phyloP scores from a whole-genome alignment of 495 filamentous ascomycete genomes.

The Tuber indicum region DNA sequence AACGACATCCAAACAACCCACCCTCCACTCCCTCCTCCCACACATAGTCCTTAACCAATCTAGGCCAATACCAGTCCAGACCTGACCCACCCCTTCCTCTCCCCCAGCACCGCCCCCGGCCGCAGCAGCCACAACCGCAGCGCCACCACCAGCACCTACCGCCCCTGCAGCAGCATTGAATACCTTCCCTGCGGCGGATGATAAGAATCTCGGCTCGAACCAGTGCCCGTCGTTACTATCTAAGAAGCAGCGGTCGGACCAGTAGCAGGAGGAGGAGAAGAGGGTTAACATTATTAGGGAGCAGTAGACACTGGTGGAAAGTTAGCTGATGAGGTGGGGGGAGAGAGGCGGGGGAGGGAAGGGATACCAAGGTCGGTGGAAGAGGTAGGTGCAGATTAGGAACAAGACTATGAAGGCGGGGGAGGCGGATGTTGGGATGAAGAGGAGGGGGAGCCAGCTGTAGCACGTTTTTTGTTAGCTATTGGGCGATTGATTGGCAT shows the following conservation, averaged over 20 bases:
- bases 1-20: slow-evolving; percentile 77
- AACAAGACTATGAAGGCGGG: slow-evolving; percentile 84
- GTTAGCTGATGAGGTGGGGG: slow-evolving; percentile 5
- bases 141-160: slow-evolving; percentile 50
- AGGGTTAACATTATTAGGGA: slow-evolving; percentile 80
- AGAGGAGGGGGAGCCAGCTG: slow-evolving; percentile 67
- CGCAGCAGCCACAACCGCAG: slow-evolving; percentile 58
- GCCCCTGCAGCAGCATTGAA: slow-evolving; percentile 64
- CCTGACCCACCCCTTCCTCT: slow-evolving; percentile 46
- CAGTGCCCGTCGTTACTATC: slow-evolving; percentile 71
- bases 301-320: slow-evolving; percentile 59
- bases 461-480: neutral
- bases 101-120: slow-evolving; percentile 45
- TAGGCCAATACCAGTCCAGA: slow-evolving; percentile 71
- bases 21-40: slow-evolving; percentile 69
- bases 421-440: slow-evolving; percentile 70
- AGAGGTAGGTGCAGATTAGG: slow-evolving; percentile 80
- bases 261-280: slow-evolving; percentile 83
- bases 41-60: slow-evolving; percentile 75
- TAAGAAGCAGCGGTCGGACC: slow-evolving; percentile 84
- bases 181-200: slow-evolving; percentile 45
- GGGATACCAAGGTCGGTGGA: slow-evolving; percentile 66
- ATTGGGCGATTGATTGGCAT: neutral
- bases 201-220: slow-evolving; percentile 60
- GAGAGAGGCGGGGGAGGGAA: neutral